Conservation (phyloP, 306 rosid species). For the Gynostemma pentaphyllum region DNA sequence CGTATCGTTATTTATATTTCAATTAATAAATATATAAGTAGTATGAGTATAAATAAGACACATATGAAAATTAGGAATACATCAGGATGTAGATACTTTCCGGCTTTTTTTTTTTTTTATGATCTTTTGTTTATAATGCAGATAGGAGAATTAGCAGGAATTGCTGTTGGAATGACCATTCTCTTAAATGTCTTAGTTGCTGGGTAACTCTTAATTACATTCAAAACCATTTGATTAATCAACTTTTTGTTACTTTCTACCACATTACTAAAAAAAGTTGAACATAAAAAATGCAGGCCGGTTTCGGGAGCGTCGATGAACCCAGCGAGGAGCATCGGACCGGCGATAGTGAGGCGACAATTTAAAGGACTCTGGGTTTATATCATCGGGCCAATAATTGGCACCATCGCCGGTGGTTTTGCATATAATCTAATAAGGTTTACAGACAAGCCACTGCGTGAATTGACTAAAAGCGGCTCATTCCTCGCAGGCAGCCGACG, state of each 20-base stretch:
- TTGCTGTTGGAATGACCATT: slow-evolving; percentile 26
- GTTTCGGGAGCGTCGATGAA: slow-evolving; percentile 37
- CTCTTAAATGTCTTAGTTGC: slow-evolving; percentile 27
- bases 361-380: slow-evolving; percentile 28
- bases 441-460: slow-evolving; percentile 10
- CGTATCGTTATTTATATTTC: too few species aligned
- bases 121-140: background rate
- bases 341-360: slow-evolving; percentile 19
- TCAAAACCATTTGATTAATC: too few species aligned
- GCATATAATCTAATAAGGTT: slow-evolving; percentile 15
- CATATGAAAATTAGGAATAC: too few species aligned
- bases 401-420: slow-evolving; percentile 19
- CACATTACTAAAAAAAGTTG: too few species aligned
- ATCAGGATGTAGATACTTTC: too few species aligned
- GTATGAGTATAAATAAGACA: too few species aligned
- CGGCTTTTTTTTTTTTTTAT: background rate
- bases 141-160: slow-evolving; percentile 22
- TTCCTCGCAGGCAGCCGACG: background rate
- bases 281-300: slow-evolving; percentile 15
- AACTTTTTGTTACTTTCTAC: background rate
- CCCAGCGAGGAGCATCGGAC: slow-evolving; percentile 33
- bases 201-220: slow-evolving; percentile 15
- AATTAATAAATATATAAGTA: too few species aligned
- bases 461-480: background rate
- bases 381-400: slow-evolving; percentile 19